Conservation (phyloP, 192 early-diverging fungal species). For the Dimargaris cristalligena region DNA sequence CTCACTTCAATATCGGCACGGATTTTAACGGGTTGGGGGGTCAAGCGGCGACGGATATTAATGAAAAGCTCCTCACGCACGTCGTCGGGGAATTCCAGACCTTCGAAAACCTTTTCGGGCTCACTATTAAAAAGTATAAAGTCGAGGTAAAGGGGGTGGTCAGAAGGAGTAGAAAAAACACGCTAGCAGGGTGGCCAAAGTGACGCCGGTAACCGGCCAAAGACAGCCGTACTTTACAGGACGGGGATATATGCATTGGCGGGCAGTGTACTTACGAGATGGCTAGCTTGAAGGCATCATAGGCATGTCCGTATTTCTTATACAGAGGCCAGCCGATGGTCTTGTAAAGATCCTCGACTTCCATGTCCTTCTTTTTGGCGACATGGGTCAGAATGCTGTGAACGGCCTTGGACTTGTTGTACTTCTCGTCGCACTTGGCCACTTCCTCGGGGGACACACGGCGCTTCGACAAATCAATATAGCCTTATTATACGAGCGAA, state of each 20-base stretch:
- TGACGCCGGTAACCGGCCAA: no score
- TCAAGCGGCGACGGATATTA: conserved; percentile 80
- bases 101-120: conserved; percentile 71
- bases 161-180: no score
- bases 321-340: conserved; percentile 89
- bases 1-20: conserved; percentile 89
- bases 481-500: no score
- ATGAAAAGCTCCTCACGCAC: conserved; percentile 56
- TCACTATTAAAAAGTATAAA: no score
- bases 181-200: no score
- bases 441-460: conserved; percentile 79
- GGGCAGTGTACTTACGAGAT: no score
- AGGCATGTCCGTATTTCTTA: conserved; percentile 88
- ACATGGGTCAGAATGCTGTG: conserved; percentile 34
- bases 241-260: no score
- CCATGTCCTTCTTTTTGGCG: conserved; percentile 65
- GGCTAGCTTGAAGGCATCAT: conserved; percentile 90
- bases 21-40: conserved; percentile 90
- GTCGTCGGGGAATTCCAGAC: conserved; percentile 41
- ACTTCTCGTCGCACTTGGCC: conserved; percentile 79
- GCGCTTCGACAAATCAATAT: conserved; percentile 97
- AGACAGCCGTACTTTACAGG: no score
- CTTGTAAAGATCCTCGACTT: conserved; percentile 71
- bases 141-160: no score
- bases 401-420: conserved; percentile 76